Evolutionary conservation across 129 eudicot species (phyloP), one percentile per base, ranked within the genome.

Genomic region (Heracleum sosnowskyi): DNA sequence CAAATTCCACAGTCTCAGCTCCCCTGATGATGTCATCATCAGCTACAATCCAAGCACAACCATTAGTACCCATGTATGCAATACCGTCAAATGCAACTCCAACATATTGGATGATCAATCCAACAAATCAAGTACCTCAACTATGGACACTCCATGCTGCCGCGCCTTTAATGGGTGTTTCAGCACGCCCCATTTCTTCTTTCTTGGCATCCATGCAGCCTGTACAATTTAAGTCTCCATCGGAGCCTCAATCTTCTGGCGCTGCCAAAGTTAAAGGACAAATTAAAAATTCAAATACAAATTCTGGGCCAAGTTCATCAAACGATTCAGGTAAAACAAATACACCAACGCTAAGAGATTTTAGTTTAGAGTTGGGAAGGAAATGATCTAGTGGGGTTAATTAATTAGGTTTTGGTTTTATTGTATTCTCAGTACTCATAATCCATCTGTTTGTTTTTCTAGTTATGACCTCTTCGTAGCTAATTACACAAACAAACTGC

Each of bases 81-180:
- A 82, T 89, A 72, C 93, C 90, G 17, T 20, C 82, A 49, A 84
- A 76, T 69, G 79, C 86, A 53, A n/a, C 85, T 11, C 80, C 87
- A 2, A 73, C 90, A 35, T 89, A 86, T 69, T 83, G 82, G 80
- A 55, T 83, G 22, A 69, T 83, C 68, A 77, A 17, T 53, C 85
- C 85, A 4, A 42, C 85, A 20, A 79, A 79, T 79, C 87, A 83
- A 29, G 39, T 66, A 12, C 57, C 82, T 15, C 90, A 86, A 42
- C 66, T 86, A 16, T 79, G 87, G 77, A 85, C 91, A 11, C 60
- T 89, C 77, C 96, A 86, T 40, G 86, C 96, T 3, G 62, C 81
- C 13, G 49, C 81, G 31, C 89, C 90, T 11, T 62, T 84, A 31
- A 9, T 83, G 5, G 84, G 84, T 63, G 74, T 85, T 22, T 55